phyloP scores from a whole-genome alignment of 768 basidiomycete species.

The Rhodotorula taiwanensis region DNA sequence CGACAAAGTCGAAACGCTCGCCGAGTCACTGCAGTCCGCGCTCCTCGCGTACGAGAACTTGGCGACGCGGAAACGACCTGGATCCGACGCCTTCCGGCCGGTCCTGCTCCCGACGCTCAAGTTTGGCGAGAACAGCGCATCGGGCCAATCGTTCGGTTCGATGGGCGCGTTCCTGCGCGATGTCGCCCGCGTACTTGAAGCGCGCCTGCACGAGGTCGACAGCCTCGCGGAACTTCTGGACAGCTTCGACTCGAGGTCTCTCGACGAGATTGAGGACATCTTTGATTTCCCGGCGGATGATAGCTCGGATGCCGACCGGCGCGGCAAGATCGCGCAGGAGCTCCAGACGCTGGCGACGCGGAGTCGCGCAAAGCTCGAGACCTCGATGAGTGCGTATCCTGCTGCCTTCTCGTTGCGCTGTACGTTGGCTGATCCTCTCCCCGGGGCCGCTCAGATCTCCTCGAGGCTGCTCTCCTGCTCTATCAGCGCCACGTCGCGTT shows the following conservation, averaged over 20 bases:
- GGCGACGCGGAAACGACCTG: constrained; percentile 32
- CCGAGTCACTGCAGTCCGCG: constrained; percentile 34
- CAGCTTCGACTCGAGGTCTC: constrained; percentile 61
- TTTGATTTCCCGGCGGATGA: constrained; percentile 48
- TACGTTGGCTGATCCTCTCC: too few species aligned
- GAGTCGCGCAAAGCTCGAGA: constrained; percentile 49
- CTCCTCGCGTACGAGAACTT: constrained; percentile 42
- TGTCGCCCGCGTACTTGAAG: constrained; percentile 18
- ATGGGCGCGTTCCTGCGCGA: constrained; percentile 57
- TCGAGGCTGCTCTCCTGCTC: constrained; percentile 72
- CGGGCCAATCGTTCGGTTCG: constrained; percentile 46
- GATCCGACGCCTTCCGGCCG: constrained; percentile 32
- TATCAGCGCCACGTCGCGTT: constrained; percentile 72
- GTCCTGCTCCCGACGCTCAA: constrained; percentile 28
- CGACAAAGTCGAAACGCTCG: constrained; percentile 26
- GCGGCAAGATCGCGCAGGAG: constrained; percentile 53
- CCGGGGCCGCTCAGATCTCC: constrained; percentile 23
- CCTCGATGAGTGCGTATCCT: constrained; percentile 53
- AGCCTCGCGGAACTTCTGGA: constrained; percentile 65
- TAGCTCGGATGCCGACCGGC: constrained; percentile 46
- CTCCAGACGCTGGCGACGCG: constrained; percentile 56
- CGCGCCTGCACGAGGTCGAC: constrained; percentile 47
- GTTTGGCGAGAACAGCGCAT: constrained; percentile 8
- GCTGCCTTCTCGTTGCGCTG: background rate
- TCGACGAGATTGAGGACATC: constrained; percentile 68